A percentile compares a stretch with the other conserved stretches of the same genome.
phyloP scores from a whole-genome alignment of 75 land plant genomes.

The Sequoiadendron giganteum region DNA sequence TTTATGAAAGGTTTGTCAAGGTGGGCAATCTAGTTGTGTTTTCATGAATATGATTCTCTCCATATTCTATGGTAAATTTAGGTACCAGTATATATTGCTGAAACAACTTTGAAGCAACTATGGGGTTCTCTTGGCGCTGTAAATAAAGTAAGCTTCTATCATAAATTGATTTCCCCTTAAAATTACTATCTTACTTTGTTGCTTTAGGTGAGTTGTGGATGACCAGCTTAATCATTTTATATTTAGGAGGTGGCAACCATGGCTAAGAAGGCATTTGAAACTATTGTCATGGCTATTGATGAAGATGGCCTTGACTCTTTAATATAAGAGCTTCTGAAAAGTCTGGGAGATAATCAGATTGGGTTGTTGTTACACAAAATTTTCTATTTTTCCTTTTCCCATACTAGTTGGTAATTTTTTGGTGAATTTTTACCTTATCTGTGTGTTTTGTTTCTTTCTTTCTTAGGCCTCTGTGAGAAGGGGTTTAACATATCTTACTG shows the following conservation, averaged over 20 bases:
- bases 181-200: no score
- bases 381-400: background rate
- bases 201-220: no score
- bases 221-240: background rate
- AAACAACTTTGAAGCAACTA: no score
- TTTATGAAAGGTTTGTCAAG: no score
- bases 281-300: slow-evolving; percentile 89
- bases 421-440: background rate
- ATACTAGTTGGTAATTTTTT: background rate
- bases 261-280: slow-evolving; percentile 94
- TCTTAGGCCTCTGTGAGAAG: slow-evolving; percentile 74
- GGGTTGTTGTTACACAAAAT: background rate
- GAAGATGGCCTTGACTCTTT: slow-evolving; percentile 85
- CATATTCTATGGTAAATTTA: no score
- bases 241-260: slow-evolving; percentile 61
- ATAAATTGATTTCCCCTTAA: no score
- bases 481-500: slow-evolving; percentile 80
- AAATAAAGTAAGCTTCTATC: no score
- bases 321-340: slow-evolving; percentile 83
- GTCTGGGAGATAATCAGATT: slow-evolving; percentile 78
- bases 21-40: no score
- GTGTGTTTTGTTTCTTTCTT: background rate
- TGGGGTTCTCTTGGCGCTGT: no score
- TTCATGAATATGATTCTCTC: no score
- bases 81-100: no score